Base-by-base conservation (phyloP, 2,329 filamentous ascomycete species). In the Neonectria sp. region DNA sequence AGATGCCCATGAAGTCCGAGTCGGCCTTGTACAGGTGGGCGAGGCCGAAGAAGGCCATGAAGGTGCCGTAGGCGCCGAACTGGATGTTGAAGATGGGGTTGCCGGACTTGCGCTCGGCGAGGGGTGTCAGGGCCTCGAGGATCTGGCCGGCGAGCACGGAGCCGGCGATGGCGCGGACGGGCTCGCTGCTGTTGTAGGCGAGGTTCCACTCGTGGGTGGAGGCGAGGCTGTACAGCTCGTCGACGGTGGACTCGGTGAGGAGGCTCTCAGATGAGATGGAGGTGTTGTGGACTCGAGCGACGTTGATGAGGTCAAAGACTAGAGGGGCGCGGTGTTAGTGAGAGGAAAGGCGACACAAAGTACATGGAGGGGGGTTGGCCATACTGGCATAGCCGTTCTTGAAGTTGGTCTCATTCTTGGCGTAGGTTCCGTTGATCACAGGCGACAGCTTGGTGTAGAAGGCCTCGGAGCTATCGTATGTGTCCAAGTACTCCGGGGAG, bases 131-230 rank as follows among this genome's bases (percentile, higher is more conserved):
- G 63, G 86, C 81, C 66, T 82, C 79, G 51, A 90, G 71, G 68
- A 90, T 80, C 77, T 90, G 84, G 49, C 84, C 87, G 2, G 87
- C 88, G 3, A 91, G 83, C 27, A 89, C 87, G 63, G 85, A 81
- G 68, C 88, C 89, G 3, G 86, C 84, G 70, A 91, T 85, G 72
- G 89, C 86, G 60, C 89, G 87, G 72, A 87, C 84, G 51, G 87
- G 83, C 75, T 95, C 93, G 81, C 90, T 92, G 70, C 84, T 81
- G 82, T 97, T 95, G 88, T 92, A 97, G 60, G 93, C 93, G 15
- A 96, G 89, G 76, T 91, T 92, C 85, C 89, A 97, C 80, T 98
- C 93, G 80, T 96, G 93, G 65, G 85, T 83, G 78, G 95, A 90
- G 73, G 95, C 95, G 35, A 96, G 89, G n/a, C 88, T 87, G 73